phyloP scores from a whole-genome alignment of 768 basidiomycete genomes.

The Pseudohyphozyma bogoriensis region DNA sequence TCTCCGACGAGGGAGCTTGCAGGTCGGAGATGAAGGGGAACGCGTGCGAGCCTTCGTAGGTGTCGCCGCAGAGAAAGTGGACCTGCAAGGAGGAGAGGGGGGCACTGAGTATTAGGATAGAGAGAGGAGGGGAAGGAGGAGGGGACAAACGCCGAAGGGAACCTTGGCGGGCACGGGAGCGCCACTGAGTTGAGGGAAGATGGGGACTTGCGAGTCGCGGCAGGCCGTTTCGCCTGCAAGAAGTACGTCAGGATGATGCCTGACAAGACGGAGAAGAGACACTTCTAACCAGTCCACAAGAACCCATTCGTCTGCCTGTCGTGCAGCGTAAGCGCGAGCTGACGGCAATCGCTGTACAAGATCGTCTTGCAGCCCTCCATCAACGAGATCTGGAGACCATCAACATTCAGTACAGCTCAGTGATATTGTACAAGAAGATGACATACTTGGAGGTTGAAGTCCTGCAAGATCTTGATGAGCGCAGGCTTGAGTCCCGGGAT shows the following conservation, averaged over 20 bases:
- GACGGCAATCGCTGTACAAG: conserved; percentile 67
- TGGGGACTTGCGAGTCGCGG: conserved; percentile 18
- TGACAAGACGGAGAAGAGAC: neutral
- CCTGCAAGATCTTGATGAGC: conserved; percentile 90
- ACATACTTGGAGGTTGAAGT: conserved; percentile 68
- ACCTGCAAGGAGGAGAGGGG: conserved; percentile 4
- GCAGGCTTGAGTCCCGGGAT: conserved; percentile 91
- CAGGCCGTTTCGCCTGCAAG: conserved; percentile 19
- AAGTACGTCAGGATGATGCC: neutral
- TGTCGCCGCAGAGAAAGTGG: conserved; percentile 28
- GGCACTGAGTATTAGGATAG: neutral
- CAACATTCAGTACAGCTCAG: neutral
- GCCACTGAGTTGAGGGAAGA: conserved; percentile 25
- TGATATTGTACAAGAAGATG: neutral
- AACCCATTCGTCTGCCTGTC: conserved; percentile 70
- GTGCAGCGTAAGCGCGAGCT: conserved; percentile 59
- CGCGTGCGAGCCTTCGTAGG: conserved; percentile 21
- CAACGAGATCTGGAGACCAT: conserved; percentile 55
- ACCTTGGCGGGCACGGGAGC: neutral
- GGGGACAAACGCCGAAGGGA: conserved; percentile 18
- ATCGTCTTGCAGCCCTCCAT: conserved; percentile 87
- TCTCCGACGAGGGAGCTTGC: neutral
- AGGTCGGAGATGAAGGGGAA: conserved; percentile 18
- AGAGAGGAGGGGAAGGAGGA: neutral
- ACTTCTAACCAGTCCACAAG: conserved; percentile 52